Evolutionary conservation across 805 yeast species (phyloP), one percentile per base, ranked within the genome.

Genomic region (Suhomyces kilbournensis): DNA sequence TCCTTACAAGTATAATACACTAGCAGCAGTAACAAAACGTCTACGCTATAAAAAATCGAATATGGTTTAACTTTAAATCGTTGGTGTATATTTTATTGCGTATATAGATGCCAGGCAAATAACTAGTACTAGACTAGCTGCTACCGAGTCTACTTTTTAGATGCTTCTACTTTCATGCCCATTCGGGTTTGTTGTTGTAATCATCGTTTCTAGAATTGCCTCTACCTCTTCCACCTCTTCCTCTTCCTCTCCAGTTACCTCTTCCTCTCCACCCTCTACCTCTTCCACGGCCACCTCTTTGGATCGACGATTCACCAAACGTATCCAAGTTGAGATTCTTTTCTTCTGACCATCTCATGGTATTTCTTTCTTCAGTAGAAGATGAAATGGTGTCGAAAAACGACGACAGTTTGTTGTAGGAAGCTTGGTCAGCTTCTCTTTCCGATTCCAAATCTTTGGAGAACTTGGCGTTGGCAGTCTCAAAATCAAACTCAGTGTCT

Each of bases 331-430:
- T 90, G 63, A 88, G 78, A 46, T 71, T 71, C 55, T 86, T 84
- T 63, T 90, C 96, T 59, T 85, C 88, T 46, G 79, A 73, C 84
- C 96, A 86, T 62, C 84, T 79, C 81, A 83, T 74, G 34, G 64
- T 46, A 23, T 70, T 63, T 47, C 78, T 78, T 49, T 78, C 80
- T 45, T 66, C 73, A 38, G 84, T 76, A 3, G 90, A 84, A 9
- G 90, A 81, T 9, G 96, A 87, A 52, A 93, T 82, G 55, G 81
- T 82, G 70, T 94, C 98, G 64, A 93, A 93, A 69, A 94, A 93
- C 1, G 97, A 91, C 12, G 90, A 82, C 62, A 81, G 80, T 68
- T 85, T 90, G 72, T 91, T 81, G 74, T 94, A 94, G 26, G 61
- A 64, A 8, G 64, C 50, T 35, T 53, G 59, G 25, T 67, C 71